A percentile compares a stretch with the other conserved stretches of the same genome.
Conservation (phyloP, 2,329 filamentous ascomycete species). For the Triangularia setosa region DNA sequence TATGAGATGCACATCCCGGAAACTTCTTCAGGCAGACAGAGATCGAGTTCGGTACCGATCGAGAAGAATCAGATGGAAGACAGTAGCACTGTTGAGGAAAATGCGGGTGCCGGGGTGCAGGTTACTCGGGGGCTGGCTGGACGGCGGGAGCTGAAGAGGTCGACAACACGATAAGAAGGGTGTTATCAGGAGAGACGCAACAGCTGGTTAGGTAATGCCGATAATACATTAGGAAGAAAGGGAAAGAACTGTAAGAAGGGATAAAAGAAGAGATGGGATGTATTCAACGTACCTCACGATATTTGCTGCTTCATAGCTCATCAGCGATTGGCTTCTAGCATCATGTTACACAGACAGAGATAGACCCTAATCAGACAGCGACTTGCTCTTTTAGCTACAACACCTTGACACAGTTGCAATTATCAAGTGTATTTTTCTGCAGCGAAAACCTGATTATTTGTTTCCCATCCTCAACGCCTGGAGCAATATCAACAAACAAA, state of each 20-base stretch:
- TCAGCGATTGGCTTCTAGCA: not conserved
- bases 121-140: not conserved
- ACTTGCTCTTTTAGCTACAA: not conserved
- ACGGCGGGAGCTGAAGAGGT: not conserved
- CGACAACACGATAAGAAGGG: not conserved
- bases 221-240: not conserved
- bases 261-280: not conserved
- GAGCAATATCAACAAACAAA: not conserved
- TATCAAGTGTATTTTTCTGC: not conserved
- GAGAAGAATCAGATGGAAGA: not conserved
- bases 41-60: not conserved
- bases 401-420: not conserved
- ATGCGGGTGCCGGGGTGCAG: not conserved
- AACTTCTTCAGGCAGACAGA: not conserved
- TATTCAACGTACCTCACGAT: not conserved
- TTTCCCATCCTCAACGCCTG: not conserved
- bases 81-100: not conserved
- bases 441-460: not conserved
- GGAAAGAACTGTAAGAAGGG: not conserved
- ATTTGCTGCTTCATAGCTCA: not conserved
- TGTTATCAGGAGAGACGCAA: not conserved
- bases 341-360: not conserved
- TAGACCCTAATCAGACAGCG: not conserved
- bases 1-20: constrained; percentile 12
- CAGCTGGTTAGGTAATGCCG: not conserved